Evolutionary conservation across 805 yeast species (phyloP).

Genomic region (Saccharomycopsis fermentans): DNA sequence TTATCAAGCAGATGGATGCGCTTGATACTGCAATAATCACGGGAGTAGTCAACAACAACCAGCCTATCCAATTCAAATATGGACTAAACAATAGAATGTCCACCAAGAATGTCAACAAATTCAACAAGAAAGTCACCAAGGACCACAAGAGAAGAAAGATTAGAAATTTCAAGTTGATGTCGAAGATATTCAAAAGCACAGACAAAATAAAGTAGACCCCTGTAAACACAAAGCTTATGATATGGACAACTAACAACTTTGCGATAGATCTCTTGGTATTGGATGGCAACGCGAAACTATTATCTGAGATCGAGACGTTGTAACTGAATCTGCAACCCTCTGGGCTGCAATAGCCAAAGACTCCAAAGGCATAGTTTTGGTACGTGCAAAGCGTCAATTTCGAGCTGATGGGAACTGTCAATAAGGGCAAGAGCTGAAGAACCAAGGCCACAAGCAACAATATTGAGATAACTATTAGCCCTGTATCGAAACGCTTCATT

Average conservation of each 20-base stretch:
- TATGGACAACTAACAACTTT: constrained; percentile 55
- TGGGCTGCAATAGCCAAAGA: constrained; percentile 52
- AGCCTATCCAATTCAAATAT: constrained; percentile 71
- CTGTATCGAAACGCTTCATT: background rate
- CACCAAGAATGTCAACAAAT: constrained; percentile 66
- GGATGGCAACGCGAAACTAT: constrained; percentile 51
- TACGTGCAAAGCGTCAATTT: constrained; percentile 40
- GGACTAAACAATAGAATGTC: constrained; percentile 75
- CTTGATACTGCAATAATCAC: constrained; percentile 54
- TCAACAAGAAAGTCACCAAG: constrained; percentile 56
- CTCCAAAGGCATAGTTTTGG: constrained; percentile 48
- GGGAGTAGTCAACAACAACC: constrained; percentile 69
- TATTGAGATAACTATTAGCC: background rate
- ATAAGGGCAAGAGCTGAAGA: constrained; percentile 47
- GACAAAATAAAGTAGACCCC: constrained; percentile 33
- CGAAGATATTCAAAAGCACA: constrained; percentile 30
- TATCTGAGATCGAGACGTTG: constrained; percentile 33
- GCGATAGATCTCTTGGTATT: constrained; percentile 50
- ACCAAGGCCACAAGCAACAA: constrained; percentile 34
- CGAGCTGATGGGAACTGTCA: constrained; percentile 50
- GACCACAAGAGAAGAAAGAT: constrained; percentile 48
- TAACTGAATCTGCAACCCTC: constrained; percentile 14
- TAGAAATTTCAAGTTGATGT: constrained; percentile 27
- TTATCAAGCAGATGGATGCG: constrained; percentile 58
- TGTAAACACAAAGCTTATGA: constrained; percentile 50